Conservation (phyloP, 192 early-diverging fungal genomes). For the Coemansia reversa region DNA sequence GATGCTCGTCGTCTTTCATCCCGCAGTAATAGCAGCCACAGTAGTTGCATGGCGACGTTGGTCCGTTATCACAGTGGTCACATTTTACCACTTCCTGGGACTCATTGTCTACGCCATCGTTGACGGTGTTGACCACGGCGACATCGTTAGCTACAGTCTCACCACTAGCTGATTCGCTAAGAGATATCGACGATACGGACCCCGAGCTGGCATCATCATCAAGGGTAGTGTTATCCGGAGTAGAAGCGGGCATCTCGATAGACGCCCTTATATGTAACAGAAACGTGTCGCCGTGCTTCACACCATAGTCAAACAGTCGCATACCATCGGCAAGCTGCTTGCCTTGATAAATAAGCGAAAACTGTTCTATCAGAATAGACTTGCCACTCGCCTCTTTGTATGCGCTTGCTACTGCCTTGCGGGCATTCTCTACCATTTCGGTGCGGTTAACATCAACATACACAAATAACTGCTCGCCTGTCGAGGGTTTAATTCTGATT, state of each 20-base stretch:
- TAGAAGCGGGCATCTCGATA: not conserved
- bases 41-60: conserved; percentile 28
- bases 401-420: conserved; percentile 8
- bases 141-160: not conserved
- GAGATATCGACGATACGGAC: not conserved
- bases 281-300: conserved; percentile 34
- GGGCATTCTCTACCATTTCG: conserved; percentile 19
- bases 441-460: conserved; percentile 16
- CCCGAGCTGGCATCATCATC: not conserved
- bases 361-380: conserved; percentile 7
- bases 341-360: conserved; percentile 38
- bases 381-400: conserved; percentile 1
- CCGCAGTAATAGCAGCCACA: conserved; percentile 60
- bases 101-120: not conserved
- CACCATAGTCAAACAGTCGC: conserved; percentile 42
- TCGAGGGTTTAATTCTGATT: conserved; percentile 23
- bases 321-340: conserved; percentile 52
- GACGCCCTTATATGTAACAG: conserved; percentile 17
- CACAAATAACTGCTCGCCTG: conserved; percentile 5
- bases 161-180: not conserved
- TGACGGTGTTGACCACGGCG: no score
- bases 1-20: conserved; percentile 56
- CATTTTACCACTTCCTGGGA: conserved; percentile 19
- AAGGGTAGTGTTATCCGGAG: not conserved
- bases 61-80: conserved; percentile 34